Evolutionary conservation across 2,329 filamentous ascomycete species (phyloP).

Genomic region (Xenosphaeropsis pyriputrescens): DNA sequence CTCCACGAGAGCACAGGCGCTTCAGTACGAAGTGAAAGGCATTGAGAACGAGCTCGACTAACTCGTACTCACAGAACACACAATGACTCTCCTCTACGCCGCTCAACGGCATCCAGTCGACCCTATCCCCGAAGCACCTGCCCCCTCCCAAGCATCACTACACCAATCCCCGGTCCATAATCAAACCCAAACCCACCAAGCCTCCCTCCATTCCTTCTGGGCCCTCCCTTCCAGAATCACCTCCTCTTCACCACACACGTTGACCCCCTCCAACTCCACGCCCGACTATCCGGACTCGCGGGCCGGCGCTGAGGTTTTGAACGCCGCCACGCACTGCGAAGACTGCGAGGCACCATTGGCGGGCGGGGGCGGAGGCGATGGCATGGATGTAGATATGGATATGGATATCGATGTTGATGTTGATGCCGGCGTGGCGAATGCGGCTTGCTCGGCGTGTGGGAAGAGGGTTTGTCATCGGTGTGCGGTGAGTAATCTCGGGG

Average conservation of each 20-base stretch:
- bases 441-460: conserved; percentile 32
- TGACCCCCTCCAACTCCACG: conserved; percentile 6
- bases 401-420: conserved; percentile 15
- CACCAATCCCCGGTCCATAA: conserved; percentile 2
- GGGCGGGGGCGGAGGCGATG: conserved; percentile 11
- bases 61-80: conserved; percentile 22
- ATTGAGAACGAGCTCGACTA: neutral
- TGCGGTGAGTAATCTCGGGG: conserved; percentile 41
- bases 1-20: neutral
- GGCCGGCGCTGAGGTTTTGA: too few relatives aligned
- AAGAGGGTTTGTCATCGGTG: conserved; percentile 44
- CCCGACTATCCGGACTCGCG: conserved; percentile 5
- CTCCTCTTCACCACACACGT: conserved; percentile 12
- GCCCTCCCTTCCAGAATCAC: conserved; percentile 26
- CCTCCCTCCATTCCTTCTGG: conserved; percentile 47
- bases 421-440: conserved; percentile 11
- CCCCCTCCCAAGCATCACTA: conserved; percentile 7
- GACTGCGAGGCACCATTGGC: conserved; percentile 30
- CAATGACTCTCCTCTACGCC: conserved; percentile 40
- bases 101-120: conserved; percentile 27
- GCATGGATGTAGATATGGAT: conserved; percentile 27
- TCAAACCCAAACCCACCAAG: conserved; percentile 20
- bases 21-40: too few relatives aligned
- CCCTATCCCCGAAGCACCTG: conserved; percentile 6
- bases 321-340: conserved; percentile 28